phyloP scores from a whole-genome alignment of 768 basidiomycete species.

The Leccinum longicurvipes region DNA sequence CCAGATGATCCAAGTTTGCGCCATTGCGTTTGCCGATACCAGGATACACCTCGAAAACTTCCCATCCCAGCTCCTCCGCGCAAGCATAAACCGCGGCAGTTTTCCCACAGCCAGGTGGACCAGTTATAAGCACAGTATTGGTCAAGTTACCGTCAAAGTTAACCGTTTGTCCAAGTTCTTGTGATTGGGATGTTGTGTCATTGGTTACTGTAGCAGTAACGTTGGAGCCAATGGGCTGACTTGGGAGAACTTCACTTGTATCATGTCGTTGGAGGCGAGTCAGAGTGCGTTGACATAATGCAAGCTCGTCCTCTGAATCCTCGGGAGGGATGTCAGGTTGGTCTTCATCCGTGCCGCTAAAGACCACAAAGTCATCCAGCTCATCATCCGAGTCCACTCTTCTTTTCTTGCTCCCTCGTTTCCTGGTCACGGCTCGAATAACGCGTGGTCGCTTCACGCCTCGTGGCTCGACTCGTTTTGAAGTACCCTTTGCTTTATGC shows the following conservation, averaged over 20 bases:
- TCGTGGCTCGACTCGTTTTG: constrained; percentile 27
- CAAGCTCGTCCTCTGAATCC: constrained; percentile 38
- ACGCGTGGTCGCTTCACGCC: constrained; percentile 59
- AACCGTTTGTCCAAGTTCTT: constrained; percentile 7
- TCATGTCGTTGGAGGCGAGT: constrained; percentile 15
- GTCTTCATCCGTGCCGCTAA: constrained; percentile 35
- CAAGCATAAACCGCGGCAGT: constrained; percentile 92
- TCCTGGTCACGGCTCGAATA: constrained; percentile 49
- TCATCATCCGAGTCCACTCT: constrained; percentile 54
- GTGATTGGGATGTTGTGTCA: constrained; percentile 7
- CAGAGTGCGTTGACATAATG: constrained; percentile 25
- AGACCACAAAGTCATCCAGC: constrained; percentile 55
- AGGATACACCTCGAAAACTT: constrained; percentile 95
- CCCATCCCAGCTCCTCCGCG: constrained; percentile 91
- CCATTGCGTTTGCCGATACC: constrained; percentile 90
- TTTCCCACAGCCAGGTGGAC: constrained; percentile 86
- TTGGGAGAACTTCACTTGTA: neutral
- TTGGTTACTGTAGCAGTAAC: constrained; percentile 1
- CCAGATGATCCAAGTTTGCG: constrained; percentile 67
- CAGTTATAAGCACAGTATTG: constrained; percentile 83
- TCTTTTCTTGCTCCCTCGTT: constrained; percentile 50
- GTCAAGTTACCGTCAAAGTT: constrained; percentile 52
- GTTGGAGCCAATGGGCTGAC: neutral
- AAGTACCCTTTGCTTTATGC: constrained; percentile 21
- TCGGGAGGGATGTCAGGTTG: constrained; percentile 31